Evolutionary conservation across 306 rosid species (phyloP), one percentile per base, ranked within the genome.

Genomic region (Inga oerstediana): DNA sequence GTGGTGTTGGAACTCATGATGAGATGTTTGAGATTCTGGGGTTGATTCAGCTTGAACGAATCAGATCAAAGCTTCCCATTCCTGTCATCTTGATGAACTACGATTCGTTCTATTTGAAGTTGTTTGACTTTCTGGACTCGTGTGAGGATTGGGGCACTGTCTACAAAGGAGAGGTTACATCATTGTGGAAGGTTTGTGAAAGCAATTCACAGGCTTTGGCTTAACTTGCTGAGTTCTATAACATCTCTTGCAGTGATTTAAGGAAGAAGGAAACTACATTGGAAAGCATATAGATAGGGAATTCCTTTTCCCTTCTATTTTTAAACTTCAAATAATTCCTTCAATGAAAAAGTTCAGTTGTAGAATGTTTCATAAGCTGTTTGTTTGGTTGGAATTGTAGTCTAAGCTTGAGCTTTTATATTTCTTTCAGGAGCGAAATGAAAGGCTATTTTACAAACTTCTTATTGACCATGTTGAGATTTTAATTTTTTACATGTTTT

Each of bases 1-100:
- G 99, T 69, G 99, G 99, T 24, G 62, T 93, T 76, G 99, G 99
- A 77, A 95, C 98, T 64, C 91, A 93, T 10, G 99, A 93, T 75
- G 99, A 95, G 80, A 32, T 93, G 87, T 93, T 93, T 27, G 30
- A 95, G 89, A 89, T 92, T 75, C 65, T 93, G 82, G 88, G 94
- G 43, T 80, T 95, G 56, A 87, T 92, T 87, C 99, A 95, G 79
- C 96, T 95, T 27, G 82, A 92, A 67, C 78, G 99, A 78, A 93
- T 95, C 20, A 98, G 99, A 52, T 91, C 99, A 13, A 70, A 90
- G 84, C 83, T 85, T 86, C 96, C 94, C 10, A 80, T 95, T 82
- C 99, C 98, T 35, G 85, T 92, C 82, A 75, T 93, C 68, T 74
- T 95, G 90, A 93, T 93, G 99, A 95, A 95, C 85, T 95, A 95